Percentiles rank a stretch among this genome's conserved stretches.
Evolutionary conservation across 257 asterid genomes (phyloP).

Genomic region (Forsythia viridissima): DNA sequence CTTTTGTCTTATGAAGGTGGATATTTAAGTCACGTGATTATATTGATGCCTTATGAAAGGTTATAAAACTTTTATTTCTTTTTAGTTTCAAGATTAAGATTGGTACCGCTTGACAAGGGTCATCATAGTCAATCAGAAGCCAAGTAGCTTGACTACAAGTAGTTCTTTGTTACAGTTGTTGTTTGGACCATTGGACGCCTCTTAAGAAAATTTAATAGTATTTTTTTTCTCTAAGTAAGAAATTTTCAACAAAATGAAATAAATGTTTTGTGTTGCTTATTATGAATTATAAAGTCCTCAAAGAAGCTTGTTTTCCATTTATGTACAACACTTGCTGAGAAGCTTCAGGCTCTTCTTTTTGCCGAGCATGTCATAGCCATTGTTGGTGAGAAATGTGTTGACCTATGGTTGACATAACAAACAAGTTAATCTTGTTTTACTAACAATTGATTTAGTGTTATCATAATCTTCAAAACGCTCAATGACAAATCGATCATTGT

Average conservation of each 20-base stretch:
- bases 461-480: no score
- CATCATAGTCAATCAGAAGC: slow-evolving; percentile 1
- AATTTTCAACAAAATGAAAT: neutral
- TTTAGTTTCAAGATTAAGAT: neutral
- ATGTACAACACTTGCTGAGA: slow-evolving; percentile 68
- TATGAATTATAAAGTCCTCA: neutral
- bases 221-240: neutral
- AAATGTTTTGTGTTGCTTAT: neutral
- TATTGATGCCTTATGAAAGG: neutral
- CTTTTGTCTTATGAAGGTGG: slow-evolving; percentile 6
- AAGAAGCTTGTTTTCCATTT: slow-evolving; percentile 20
- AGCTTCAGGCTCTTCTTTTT: slow-evolving; percentile 74
- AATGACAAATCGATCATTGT: no score
- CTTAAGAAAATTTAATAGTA: neutral
- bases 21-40: neutral
- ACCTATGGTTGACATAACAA: no score
- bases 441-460: no score
- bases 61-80: neutral
- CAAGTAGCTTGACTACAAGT: slow-evolving; percentile 9
- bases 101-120: slow-evolving; percentile 2
- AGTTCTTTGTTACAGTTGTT: slow-evolving; percentile 6
- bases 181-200: neutral
- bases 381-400: slow-evolving; percentile 67
- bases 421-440: no score
- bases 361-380: slow-evolving; percentile 67